Evolutionary conservation across 2,329 filamentous ascomycete genomes (phyloP).

Genomic region (Aulographum hederae): DNA sequence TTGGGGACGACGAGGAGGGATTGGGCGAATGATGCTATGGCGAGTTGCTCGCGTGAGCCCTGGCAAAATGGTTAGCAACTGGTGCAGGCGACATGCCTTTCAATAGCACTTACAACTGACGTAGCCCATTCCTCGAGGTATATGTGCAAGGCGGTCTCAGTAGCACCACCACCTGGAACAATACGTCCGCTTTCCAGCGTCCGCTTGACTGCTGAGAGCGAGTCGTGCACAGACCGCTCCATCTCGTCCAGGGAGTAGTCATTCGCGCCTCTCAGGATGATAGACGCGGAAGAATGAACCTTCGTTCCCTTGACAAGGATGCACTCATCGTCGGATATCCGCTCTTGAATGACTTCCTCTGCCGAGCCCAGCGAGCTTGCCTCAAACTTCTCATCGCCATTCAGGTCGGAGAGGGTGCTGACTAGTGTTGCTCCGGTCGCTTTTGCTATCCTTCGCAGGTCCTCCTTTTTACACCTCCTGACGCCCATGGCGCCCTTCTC

Average conservation of each 20-base stretch:
- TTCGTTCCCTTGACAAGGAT: slow-evolving; percentile 95
- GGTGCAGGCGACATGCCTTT: slow-evolving; percentile 1
- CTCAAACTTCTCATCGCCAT: slow-evolving; percentile 95
- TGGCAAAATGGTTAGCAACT: slow-evolving; percentile 10
- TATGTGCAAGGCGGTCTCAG: slow-evolving; percentile 97
- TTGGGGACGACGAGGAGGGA: slow-evolving; percentile 88
- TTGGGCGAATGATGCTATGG: slow-evolving; percentile 93
- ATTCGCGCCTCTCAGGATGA: slow-evolving; percentile 88
- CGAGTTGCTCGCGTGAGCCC: slow-evolving; percentile 88
- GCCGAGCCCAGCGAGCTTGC: slow-evolving; percentile 74
- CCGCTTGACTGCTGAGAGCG: slow-evolving; percentile 88
- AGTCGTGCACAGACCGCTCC: slow-evolving; percentile 96
- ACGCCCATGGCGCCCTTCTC: slow-evolving; percentile 94
- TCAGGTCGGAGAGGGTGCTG: slow-evolving; percentile 85
- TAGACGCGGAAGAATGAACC: slow-evolving; percentile 79
- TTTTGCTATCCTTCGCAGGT: slow-evolving; percentile 85
- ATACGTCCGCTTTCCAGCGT: slow-evolving; percentile 94
- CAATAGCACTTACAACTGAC: slow-evolving; percentile 68
- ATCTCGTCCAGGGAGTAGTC: slow-evolving; percentile 97
- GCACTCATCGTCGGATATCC: slow-evolving; percentile 97
- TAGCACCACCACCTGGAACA: slow-evolving; percentile 87
- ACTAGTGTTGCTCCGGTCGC: slow-evolving; percentile 88
- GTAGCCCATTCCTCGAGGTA: slow-evolving; percentile 98
- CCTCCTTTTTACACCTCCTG: slow-evolving; percentile 95
- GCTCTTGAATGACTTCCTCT: slow-evolving; percentile 93